These are phyloP conservation scores for Ogataea methanolica DNA, from an alignment of 805 yeast species.

Conservation along the genomic window DNA sequence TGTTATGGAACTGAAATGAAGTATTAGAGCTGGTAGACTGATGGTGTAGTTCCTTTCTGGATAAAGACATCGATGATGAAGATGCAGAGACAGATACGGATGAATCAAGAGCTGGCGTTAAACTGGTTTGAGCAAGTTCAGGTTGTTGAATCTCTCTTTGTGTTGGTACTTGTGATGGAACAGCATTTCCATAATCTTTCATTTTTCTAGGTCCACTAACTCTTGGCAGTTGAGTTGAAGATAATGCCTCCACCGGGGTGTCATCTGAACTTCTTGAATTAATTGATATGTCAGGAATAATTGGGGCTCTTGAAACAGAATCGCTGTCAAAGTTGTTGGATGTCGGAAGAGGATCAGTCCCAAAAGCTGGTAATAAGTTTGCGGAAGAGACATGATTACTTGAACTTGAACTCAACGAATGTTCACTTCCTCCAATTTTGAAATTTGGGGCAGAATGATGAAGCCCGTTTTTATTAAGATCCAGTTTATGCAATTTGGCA, in stretches of 20 bases:
- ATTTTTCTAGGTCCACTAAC: conserved; percentile 1
- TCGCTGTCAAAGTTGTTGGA: not conserved
- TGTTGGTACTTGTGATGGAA: not conserved
- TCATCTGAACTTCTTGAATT: not conserved
- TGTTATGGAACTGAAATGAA: conserved; percentile 3
- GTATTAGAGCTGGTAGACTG: conserved; percentile 1
- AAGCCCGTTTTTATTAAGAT: not conserved
- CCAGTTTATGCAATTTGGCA: not conserved
- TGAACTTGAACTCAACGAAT: not conserved
- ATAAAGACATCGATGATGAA: conserved; percentile 1
- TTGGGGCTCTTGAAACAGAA: not conserved
- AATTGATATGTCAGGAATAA: not conserved
- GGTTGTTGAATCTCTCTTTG: not conserved
- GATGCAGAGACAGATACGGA: not conserved
- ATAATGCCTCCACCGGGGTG: not conserved
- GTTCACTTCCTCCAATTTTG: not conserved
- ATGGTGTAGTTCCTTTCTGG: not conserved
- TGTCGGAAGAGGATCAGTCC: not conserved
- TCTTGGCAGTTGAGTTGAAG: not conserved
- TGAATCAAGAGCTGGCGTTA: not conserved
- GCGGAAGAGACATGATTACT: not conserved
- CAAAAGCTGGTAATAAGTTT: not conserved
- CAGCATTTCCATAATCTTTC: not conserved
- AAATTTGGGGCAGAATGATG: not conserved
- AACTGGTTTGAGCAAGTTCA: too few species aligned